Base-by-base conservation (phyloP, 1,284 basidiomycete genomes). In the Tilletia walkeri region DNA sequence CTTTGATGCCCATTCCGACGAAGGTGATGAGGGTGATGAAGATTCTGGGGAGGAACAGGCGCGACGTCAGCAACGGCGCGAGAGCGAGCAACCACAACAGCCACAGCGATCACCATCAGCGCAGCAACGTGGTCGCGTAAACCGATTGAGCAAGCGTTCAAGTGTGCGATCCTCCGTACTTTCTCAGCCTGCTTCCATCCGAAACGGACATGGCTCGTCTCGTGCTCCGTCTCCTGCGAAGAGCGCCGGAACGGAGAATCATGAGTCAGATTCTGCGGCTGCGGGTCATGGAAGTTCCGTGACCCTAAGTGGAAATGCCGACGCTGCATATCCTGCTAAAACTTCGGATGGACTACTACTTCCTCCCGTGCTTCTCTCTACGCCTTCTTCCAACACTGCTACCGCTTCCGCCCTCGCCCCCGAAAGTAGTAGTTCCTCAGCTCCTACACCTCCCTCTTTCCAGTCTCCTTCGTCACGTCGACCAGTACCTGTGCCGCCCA, bases 21-120 rank as follows among this genome's bases (percentile, higher is more conserved):
- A 63, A 20, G 59, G 59, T 20, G 59, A 63, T 38, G 59, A 63
- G 36, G 59, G 59, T 16, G 59, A 63, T 24, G 59, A 63, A 16
- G 59, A 63, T 14, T 63, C 59, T 5, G 38, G 36, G 10, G 59
- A 63, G 16, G 59, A 38, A 7, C 41, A 45, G 41, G 41, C 41
- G 41, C 41, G 41, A 14, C 41, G 41, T 7, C 41, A 9, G 14
- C 41, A 45, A 45, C 41, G 41, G 14, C 41, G 41, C 41, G 9
- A 45, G 41, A 45, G 41, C 41, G 41, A 45, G 41, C 41, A 45
- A 9, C 14, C 41, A 45, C 41, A 45, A 45, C 24, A 30, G 2
- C 24, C 24, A 30, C 24, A 45, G 41, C 41, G 14, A 9, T 45
- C 41, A 45, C 41, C 6, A 45, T 16, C n/a, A 18, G n/a, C 20